Percentiles rank a stretch among this genome's conserved stretches.
Evolutionary conservation across 345 rosid species (phyloP).

Genomic region (Rhodamnia rubescens): DNA sequence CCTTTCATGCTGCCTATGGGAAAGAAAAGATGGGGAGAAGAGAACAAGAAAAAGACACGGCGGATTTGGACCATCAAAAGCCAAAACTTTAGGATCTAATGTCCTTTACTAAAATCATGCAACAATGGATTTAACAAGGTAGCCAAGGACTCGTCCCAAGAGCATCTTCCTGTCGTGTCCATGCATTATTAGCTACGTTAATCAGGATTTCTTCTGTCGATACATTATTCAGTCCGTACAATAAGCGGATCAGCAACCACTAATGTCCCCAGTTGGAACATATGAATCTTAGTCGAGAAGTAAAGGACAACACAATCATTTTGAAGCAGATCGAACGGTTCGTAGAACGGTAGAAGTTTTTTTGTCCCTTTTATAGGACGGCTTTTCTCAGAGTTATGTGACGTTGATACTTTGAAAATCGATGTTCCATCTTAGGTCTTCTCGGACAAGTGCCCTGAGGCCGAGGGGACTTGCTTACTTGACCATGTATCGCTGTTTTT

Average conservation of each 20-base stretch:
- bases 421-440: background rate
- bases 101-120: background rate
- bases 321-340: background rate
- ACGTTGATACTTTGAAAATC: background rate
- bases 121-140: background rate
- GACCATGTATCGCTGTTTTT: too few relatives aligned
- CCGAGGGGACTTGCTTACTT: background rate
- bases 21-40: background rate
- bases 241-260: background rate
- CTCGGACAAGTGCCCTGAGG: background rate
- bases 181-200: too few relatives aligned
- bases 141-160: background rate
- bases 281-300: background rate
- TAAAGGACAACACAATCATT: background rate
- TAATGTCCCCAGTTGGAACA: background rate
- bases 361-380: background rate
- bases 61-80: background rate
- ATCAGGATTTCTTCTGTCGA: background rate
- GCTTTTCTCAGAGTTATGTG: background rate
- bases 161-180: background rate
- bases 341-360: background rate
- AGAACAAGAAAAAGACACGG: background rate
- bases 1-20: background rate
- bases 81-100: background rate
- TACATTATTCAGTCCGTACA: background rate